A percentile compares a stretch with the other conserved stretches of the same genome.
phyloP scores from a whole-genome alignment of 2,329 filamentous ascomycete species.

The Colletotrichum sp. region DNA sequence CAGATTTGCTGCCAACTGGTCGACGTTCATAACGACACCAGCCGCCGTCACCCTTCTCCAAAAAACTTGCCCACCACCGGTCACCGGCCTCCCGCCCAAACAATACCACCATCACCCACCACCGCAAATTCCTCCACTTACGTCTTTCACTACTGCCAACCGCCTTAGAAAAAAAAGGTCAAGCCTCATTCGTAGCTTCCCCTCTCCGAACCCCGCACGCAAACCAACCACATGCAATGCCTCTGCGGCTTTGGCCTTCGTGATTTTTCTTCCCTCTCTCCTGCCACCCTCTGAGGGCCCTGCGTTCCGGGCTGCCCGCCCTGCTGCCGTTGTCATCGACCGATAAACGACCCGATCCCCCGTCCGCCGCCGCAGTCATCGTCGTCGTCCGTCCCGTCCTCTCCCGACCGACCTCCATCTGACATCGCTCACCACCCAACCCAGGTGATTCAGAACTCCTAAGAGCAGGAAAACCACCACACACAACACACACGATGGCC shows the following conservation, averaged over 20 bases:
- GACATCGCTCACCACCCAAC: background rate
- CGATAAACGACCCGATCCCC: slow-evolving; percentile 3
- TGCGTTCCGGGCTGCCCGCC: slow-evolving; percentile 10
- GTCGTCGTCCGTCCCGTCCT: background rate
- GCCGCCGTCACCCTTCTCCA: background rate
- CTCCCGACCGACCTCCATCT: background rate
- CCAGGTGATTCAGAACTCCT: background rate
- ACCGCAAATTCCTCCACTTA: background rate
- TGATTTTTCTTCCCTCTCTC: slow-evolving; percentile 11
- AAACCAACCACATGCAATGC: slow-evolving; percentile 16
- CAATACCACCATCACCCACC: background rate
- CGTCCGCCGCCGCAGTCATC: background rate
- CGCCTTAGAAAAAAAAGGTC: background rate
- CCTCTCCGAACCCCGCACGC: slow-evolving; percentile 16
- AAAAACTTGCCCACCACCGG: background rate
- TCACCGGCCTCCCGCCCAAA: background rate
- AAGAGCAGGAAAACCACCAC: background rate
- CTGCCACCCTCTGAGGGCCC: background rate
- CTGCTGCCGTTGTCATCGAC: slow-evolving; percentile 7
- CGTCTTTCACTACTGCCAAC: background rate
- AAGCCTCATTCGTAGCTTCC: slow-evolving; percentile 16
- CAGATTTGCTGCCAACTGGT: background rate
- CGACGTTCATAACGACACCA: background rate
- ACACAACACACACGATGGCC: slow-evolving; percentile 41
- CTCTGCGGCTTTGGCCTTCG: slow-evolving; percentile 1